Evolutionary conservation across 345 rosid species (phyloP).

Genomic region (Hypericum perforatum): DNA sequence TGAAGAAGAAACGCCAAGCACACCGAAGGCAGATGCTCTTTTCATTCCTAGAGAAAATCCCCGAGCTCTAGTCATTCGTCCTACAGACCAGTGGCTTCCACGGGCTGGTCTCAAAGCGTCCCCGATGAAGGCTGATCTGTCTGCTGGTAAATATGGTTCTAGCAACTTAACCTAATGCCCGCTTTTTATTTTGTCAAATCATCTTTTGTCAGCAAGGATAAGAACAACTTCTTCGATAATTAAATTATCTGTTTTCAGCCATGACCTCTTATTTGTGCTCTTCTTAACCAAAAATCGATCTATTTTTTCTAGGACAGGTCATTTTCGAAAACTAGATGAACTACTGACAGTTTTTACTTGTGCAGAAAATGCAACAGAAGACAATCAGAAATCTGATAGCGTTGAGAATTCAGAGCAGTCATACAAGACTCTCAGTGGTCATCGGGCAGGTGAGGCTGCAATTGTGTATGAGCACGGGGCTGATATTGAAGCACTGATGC

Average conservation of each 20-base stretch:
- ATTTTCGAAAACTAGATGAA: too few relatives aligned
- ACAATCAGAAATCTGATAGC: constrained; percentile 41
- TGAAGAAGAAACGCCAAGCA: constrained; percentile 65
- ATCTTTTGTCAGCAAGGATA: too few relatives aligned
- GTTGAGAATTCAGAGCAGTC: constrained; percentile 42
- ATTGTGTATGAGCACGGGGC: constrained; percentile 73
- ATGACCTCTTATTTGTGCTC: too few relatives aligned
- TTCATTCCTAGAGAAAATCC: constrained; percentile 93
- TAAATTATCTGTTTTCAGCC: too few relatives aligned
- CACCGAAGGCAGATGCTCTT: constrained; percentile 85
- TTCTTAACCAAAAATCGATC: too few relatives aligned
- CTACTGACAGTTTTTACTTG: not conserved
- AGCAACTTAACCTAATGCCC: too few relatives aligned
- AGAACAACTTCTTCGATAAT: too few relatives aligned
- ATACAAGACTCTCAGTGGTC: constrained; percentile 47
- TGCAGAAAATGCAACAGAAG: constrained; percentile 39
- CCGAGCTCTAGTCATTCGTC: constrained; percentile 66
- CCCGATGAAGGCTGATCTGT: constrained; percentile 25
- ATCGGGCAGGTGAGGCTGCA: constrained; percentile 75
- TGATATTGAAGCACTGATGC: constrained; percentile 85
- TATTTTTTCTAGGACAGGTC: too few relatives aligned
- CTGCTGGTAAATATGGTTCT: too few relatives aligned
- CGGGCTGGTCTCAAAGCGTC: constrained; percentile 40
- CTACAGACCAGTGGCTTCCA: constrained; percentile 42
- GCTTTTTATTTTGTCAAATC: too few relatives aligned